These are phyloP conservation scores for Alternaria ventricosa DNA, from an alignment of 2,329 filamentous ascomycete genomes.

Conservation along the genomic window DNA sequence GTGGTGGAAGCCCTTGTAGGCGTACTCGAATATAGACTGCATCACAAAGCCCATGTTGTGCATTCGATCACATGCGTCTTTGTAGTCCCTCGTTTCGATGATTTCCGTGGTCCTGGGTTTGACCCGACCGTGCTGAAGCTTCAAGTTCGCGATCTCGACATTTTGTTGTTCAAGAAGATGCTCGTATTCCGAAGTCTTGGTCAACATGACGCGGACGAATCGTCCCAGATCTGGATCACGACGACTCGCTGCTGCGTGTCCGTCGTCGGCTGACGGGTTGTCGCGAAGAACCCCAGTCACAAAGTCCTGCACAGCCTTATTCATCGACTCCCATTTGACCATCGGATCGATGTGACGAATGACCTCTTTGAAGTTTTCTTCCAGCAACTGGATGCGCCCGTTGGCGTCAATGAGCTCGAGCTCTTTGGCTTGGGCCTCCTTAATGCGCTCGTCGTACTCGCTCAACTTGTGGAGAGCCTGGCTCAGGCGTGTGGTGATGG, in stretches of 20 bases:
- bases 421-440: not conserved
- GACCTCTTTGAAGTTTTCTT: not conserved
- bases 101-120: not conserved
- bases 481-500: not conserved
- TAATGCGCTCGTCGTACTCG: not conserved
- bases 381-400: not conserved
- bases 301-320: not conserved
- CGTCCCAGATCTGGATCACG: not conserved
- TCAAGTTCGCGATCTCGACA: not conserved
- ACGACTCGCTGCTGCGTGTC: not conserved
- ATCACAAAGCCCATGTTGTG: not conserved
- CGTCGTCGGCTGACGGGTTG: not conserved
- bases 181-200: not conserved
- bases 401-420: not conserved
- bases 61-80: not conserved
- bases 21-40: not conserved
- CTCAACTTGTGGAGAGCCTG: not conserved
- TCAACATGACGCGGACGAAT: not conserved
- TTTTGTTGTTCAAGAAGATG: not conserved
- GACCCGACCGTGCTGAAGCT: not conserved
- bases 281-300: not conserved
- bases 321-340: not conserved
- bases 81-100: not conserved
- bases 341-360: not conserved
- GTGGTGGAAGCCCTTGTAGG: not conserved